Evolutionary conservation across 345 rosid genomes (phyloP).

Genomic region (Pseudoturritis turrita): DNA sequence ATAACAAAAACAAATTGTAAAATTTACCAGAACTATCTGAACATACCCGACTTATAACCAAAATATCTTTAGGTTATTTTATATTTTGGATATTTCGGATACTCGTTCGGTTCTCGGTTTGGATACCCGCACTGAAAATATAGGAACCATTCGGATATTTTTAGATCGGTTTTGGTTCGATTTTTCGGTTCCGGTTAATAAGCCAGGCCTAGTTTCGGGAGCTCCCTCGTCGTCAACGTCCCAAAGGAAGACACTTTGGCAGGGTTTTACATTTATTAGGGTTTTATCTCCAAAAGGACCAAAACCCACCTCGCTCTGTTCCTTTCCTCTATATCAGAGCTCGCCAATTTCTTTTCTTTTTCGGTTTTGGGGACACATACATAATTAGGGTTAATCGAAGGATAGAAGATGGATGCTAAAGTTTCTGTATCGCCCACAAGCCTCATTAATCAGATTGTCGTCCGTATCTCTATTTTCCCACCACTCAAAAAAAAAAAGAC

Average conservation of each 20-base stretch:
- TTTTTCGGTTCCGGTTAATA: too few relatives aligned
- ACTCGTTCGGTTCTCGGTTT: too few relatives aligned
- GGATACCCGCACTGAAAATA: too few relatives aligned
- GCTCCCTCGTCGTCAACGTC: background rate
- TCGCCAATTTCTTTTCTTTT: background rate
- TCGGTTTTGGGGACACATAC: background rate
- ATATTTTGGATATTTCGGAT: too few relatives aligned
- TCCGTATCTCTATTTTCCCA: conserved; percentile 22
- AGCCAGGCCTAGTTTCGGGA: too few relatives aligned
- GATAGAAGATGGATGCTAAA: conserved; percentile 39
- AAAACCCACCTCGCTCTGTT: background rate
- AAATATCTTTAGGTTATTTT: too few relatives aligned
- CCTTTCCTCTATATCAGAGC: background rate
- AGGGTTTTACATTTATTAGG: background rate
- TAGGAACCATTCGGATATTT: too few relatives aligned
- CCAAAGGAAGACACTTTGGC: background rate
- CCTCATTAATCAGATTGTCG: conserved; percentile 53
- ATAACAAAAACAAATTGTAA: too few relatives aligned
- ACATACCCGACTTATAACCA: too few relatives aligned
- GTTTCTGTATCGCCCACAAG: conserved; percentile 28
- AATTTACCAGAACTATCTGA: too few relatives aligned
- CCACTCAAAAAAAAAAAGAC: background rate
- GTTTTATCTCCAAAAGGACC: background rate
- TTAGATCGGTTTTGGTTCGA: too few relatives aligned
- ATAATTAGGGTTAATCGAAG: background rate